These are phyloP conservation scores for Aspergillus latus DNA, from an alignment of 2,329 filamentous ascomycete genomes.

Conservation along the genomic window DNA sequence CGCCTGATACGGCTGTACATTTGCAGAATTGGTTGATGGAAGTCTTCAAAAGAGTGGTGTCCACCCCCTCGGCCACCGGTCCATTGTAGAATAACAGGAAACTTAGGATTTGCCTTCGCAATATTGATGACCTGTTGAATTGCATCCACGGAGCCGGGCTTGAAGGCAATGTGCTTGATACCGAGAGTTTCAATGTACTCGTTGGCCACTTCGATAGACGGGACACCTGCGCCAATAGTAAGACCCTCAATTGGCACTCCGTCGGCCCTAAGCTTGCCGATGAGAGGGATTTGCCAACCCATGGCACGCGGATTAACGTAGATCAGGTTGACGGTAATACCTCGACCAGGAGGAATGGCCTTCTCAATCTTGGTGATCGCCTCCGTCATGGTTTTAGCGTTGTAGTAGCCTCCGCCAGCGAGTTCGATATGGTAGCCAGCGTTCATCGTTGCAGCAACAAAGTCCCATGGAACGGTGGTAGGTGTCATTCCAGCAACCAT, in stretches of 20 bases:
- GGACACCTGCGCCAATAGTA: conserved; percentile 88
- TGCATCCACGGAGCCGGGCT: conserved; percentile 82
- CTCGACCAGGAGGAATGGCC: conserved; percentile 77
- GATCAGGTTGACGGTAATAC: conserved; percentile 86
- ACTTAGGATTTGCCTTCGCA: conserved; percentile 83
- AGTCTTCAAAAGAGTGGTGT: conserved; percentile 92
- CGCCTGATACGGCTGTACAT: conserved; percentile 89
- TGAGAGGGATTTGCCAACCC: conserved; percentile 86
- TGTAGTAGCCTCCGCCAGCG: conserved; percentile 86
- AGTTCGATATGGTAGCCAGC: conserved; percentile 93
- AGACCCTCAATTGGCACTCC: conserved; percentile 89
- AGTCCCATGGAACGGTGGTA: conserved; percentile 84
- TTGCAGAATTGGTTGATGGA: conserved; percentile 84
- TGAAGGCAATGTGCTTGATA: conserved; percentile 90
- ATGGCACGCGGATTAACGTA: conserved; percentile 88
- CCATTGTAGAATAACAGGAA: conserved; percentile 89
- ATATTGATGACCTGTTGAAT: conserved; percentile 91
- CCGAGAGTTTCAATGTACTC: conserved; percentile 92
- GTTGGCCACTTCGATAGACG: conserved; percentile 87
- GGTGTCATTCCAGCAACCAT: conserved; percentile 94
- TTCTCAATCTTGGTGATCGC: conserved; percentile 83
- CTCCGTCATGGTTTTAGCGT: conserved; percentile 75
- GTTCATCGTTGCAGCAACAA: conserved; percentile 89
- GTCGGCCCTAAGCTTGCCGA: conserved; percentile 75
- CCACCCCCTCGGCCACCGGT: conserved; percentile 90